Evolutionary conservation across 2,329 filamentous ascomycete species (phyloP), one percentile per base, ranked within the genome.

Genomic region (Rosellinia necatrix): DNA sequence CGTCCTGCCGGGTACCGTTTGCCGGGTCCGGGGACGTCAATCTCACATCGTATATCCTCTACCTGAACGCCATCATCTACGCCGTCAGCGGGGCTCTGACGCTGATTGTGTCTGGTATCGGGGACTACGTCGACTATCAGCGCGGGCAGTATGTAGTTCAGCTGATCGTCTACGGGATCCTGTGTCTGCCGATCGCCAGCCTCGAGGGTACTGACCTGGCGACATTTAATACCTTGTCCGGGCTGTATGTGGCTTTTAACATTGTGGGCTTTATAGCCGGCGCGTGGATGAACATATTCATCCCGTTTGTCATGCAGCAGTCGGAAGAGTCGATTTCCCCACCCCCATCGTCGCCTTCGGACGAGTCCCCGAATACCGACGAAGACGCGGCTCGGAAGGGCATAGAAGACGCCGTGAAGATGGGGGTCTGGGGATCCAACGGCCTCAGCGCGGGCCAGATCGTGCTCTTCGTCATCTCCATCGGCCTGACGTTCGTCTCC

Each of bases 1-100:
- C 38, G 4, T 50, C 52, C 25, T 55, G 52, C 46, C 52, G 52
- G 22, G 52, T 55, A n/a, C 52, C 52, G 22, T 55, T 49, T 32
- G 46, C 52, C 6, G 52, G 44, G 15, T 55, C 44, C 2, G 44
- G 52, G 17, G 43, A 50, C 5, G 38, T 55, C n/a, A 55, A 55
- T n/a, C 52, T 55, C 24, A 49, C 52, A 24, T 55, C 52, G 10
- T 50, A 55, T 10, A 15, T 55, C 6, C 38, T 55, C 12, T 55
- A 55, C 6, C 17, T 55, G 10, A 49, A 55, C n/a, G 44, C 52
- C 22, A 48, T 55, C 21, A 50, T 55, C 8, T 50, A 55, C 21
- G 46, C 52, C 32, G 3, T 50, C 4, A 50, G 52, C 13, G 52
- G 52, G n/a, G 52, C 21, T 3, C 8, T 55, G 29, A 50, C 44